Percentiles rank a stretch among this genome's conserved stretches.
These are phyloP conservation scores for Haplosporangium sp. DNA, from an alignment of 371 early-diverging fungal genomes.

Conservation along the genomic window DNA sequence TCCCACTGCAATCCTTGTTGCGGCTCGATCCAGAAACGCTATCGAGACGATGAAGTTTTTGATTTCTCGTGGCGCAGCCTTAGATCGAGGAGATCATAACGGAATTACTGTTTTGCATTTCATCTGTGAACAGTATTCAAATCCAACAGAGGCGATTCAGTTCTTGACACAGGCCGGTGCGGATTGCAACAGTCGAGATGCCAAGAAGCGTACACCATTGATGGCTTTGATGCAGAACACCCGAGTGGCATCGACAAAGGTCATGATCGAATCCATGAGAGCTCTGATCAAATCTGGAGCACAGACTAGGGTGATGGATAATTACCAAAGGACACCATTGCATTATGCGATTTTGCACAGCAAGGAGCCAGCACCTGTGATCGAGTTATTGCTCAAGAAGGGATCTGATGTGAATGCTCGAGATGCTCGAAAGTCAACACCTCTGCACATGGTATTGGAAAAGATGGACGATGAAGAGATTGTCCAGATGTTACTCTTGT, in stretches of 20 bases:
- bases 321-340: slow-evolving; percentile 32
- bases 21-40: slow-evolving; percentile 41
- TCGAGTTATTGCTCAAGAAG: slow-evolving; percentile 47
- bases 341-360: slow-evolving; percentile 49
- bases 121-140: slow-evolving; percentile 47
- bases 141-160: slow-evolving; percentile 38
- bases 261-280: slow-evolving; percentile 39
- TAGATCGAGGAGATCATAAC: slow-evolving; percentile 47
- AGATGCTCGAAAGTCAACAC: slow-evolving; percentile 36
- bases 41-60: slow-evolving; percentile 51
- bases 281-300: slow-evolving; percentile 50
- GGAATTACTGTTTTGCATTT: slow-evolving; percentile 45
- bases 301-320: slow-evolving; percentile 25
- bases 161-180: slow-evolving; percentile 46
- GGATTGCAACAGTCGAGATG: slow-evolving; percentile 47
- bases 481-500: slow-evolving; percentile 47
- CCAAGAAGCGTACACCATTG: slow-evolving; percentile 53
- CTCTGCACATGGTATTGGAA: slow-evolving; percentile 46
- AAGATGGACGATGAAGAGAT: slow-evolving; percentile 52
- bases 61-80: slow-evolving; percentile 28
- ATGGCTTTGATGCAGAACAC: slow-evolving; percentile 47
- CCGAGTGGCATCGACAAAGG: slow-evolving; percentile 30
- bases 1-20: slow-evolving; percentile 43
- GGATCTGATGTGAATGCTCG: slow-evolving; percentile 45
- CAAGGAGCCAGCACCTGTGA: slow-evolving; percentile 45